phyloP scores from a whole-genome alignment of 2,329 filamentous ascomycete species.

The Harringtonia lauricola region DNA sequence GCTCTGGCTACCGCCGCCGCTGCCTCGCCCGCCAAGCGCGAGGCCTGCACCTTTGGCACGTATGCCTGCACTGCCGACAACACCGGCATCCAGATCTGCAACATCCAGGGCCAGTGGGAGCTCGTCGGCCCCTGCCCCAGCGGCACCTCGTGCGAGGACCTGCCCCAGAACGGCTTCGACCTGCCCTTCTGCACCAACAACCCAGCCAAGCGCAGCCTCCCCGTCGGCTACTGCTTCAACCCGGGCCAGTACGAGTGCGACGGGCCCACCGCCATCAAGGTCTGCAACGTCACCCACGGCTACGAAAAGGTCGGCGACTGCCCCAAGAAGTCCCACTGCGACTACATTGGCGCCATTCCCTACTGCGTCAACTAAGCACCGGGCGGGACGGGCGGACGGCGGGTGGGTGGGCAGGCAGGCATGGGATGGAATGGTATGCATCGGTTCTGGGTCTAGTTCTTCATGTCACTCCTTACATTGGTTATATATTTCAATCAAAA shows the following conservation, averaged over 20 bases:
- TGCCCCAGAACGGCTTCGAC: conserved; percentile 14
- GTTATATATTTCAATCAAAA: too few species aligned
- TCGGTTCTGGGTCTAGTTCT: too few species aligned
- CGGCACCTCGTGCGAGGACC: conserved; percentile 14
- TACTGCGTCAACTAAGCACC: conserved; percentile 14
- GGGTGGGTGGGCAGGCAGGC: too few species aligned
- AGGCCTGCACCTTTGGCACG: conserved; percentile 15
- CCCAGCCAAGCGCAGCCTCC: conserved; percentile 10
- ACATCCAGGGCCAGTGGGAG: conserved; percentile 13
- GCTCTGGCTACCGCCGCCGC: conserved; percentile 6
- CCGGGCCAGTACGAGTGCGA: conserved; percentile 15
- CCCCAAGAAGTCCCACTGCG: conserved; percentile 13
- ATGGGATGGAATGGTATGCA: too few species aligned
- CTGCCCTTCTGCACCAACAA: conserved; percentile 16
- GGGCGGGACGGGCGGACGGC: too few species aligned
- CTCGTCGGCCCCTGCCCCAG: conserved; percentile 16
- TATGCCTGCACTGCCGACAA: conserved; percentile 15
- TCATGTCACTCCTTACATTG: too few species aligned
- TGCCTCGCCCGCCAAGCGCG: conserved; percentile 4
- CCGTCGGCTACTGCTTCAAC: conserved; percentile 11
- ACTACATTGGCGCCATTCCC: conserved; percentile 14
- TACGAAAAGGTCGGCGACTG: conserved; percentile 14
- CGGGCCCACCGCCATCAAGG: conserved; percentile 15
- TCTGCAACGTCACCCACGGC: conserved; percentile 13
- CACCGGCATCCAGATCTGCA: conserved; percentile 16